Conservation (phyloP, 2,329 filamentous ascomycete genomes). For the Bipolaris zeicola region DNA sequence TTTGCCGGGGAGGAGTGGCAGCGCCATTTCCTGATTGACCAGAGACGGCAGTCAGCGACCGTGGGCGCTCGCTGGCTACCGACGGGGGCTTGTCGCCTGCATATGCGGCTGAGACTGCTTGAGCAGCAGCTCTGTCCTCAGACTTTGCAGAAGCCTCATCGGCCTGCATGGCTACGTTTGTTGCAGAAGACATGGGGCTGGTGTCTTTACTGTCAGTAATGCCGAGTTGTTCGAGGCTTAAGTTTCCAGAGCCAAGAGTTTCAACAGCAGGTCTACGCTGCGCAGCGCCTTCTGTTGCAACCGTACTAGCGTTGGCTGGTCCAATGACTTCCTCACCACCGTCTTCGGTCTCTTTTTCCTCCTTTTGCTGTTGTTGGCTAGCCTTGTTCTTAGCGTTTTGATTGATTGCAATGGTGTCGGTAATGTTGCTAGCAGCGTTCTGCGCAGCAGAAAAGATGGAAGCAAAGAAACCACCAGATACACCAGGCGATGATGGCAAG, state of each 20-base stretch:
- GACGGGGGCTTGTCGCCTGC: conserved; percentile 50
- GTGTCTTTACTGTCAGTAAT: conserved; percentile 68
- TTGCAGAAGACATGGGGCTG: conserved; percentile 63
- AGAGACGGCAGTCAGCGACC: conserved; percentile 49
- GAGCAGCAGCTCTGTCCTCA: conserved; percentile 64
- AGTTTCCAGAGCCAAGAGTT: conserved; percentile 84
- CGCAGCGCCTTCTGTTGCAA: conserved; percentile 27
- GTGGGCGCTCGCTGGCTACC: conserved; percentile 44
- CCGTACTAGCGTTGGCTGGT: conserved; percentile 33
- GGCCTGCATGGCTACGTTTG: conserved; percentile 59
- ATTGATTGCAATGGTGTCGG: conserved; percentile 73
- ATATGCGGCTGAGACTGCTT: conserved; percentile 67
- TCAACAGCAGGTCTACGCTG: conserved; percentile 76
- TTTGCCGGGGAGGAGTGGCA: conserved; percentile 64
- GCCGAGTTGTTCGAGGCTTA: conserved; percentile 87
- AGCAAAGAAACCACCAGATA: conserved; percentile 78
- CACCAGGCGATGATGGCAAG: conserved; percentile 49
- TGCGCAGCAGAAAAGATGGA: conserved; percentile 92
- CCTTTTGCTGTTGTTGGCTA: conserved; percentile 42
- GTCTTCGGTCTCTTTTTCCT: conserved; percentile 34
- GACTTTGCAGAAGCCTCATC: conserved; percentile 62
- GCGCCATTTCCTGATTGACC: conserved; percentile 30
- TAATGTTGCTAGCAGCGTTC: conserved; percentile 80
- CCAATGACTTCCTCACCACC: conserved; percentile 53
- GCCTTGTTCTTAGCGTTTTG: conserved; percentile 58